Evolutionary conservation across 2,329 filamentous ascomycete species (phyloP).

Genomic region (Claviceps fusiformis): DNA sequence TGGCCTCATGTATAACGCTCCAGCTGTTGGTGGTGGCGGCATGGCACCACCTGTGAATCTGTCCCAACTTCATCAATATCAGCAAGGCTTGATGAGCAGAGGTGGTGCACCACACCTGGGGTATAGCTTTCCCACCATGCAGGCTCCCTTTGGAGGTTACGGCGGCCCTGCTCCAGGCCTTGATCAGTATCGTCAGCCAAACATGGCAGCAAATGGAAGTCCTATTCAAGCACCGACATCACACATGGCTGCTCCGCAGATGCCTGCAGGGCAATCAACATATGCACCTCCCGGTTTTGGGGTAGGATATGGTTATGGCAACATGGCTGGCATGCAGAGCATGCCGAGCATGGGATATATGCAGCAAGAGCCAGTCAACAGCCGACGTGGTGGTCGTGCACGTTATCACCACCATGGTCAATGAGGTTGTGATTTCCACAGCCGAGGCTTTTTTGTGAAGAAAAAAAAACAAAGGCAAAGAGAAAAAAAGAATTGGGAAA

Average conservation of each 20-base stretch:
- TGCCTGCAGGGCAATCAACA: constrained; percentile 27
- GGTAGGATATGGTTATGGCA: constrained; percentile 32
- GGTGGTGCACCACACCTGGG: constrained; percentile 39
- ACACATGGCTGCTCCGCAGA: constrained; percentile 25
- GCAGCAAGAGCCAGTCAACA: constrained; percentile 41
- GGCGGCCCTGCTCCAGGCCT: constrained; percentile 32
- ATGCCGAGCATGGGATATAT: constrained; percentile 40
- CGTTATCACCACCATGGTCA: constrained; percentile 15
- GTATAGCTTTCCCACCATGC: constrained; percentile 44
- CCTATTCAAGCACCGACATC: constrained; percentile 32
- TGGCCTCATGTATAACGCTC: constrained; percentile 34
- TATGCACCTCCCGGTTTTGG: constrained; percentile 38
- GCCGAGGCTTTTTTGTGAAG: not conserved
- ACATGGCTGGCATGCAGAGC: constrained; percentile 32
- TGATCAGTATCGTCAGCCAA: constrained; percentile 43
- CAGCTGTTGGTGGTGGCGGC: constrained; percentile 29
- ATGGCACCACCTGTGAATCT: constrained; percentile 34
- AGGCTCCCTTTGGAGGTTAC: constrained; percentile 41
- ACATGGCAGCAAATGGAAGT: constrained; percentile 34
- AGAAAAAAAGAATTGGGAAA: not conserved
- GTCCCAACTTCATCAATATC: constrained; percentile 41
- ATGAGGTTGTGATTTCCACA: not conserved
- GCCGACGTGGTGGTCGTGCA: constrained; percentile 43
- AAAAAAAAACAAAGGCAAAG: not conserved
- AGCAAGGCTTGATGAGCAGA: constrained; percentile 43